A percentile compares a stretch with the other conserved stretches of the same genome.
Conservation (phyloP, 108 stramenopile genomes). For the Tribonema minus region DNA sequence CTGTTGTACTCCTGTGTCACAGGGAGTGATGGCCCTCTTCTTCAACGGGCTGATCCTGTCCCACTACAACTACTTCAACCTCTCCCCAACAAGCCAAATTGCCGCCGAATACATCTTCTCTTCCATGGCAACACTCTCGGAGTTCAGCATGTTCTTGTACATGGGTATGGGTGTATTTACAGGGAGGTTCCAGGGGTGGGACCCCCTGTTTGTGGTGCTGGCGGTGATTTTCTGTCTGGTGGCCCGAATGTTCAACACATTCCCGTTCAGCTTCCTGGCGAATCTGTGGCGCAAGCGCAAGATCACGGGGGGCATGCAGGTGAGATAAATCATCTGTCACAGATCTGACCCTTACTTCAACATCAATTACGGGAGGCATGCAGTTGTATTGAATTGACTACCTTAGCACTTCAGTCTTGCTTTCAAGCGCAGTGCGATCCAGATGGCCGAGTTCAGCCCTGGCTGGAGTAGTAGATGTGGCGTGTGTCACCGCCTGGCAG, state of each 20-base stretch:
- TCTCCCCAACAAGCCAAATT: constrained; percentile 70
- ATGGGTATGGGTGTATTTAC: constrained; percentile 96
- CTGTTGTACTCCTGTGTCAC: too few species aligned
- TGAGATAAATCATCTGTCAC: too few species aligned
- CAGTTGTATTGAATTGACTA: too few species aligned
- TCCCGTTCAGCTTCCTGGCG: constrained; percentile 77
- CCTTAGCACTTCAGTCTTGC: too few species aligned
- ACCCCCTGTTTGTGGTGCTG: constrained; percentile 65
- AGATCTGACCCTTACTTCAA: too few species aligned
- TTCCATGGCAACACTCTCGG: constrained; percentile 78
- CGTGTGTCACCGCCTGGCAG: too few species aligned
- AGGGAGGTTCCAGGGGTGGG: constrained; percentile 69
- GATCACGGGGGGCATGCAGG: constrained; percentile 70
- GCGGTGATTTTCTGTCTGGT: constrained; percentile 76
- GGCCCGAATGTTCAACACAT: constrained; percentile 78
- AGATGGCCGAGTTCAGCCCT: too few species aligned
- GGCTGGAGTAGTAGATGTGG: too few species aligned
- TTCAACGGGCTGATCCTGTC: constrained; percentile 83
- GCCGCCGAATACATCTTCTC: constrained; percentile 88
- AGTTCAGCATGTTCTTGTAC: constrained; percentile 89
- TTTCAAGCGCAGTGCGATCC: too few species aligned
- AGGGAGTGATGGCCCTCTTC: constrained; percentile 95
- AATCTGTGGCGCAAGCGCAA: constrained; percentile 64
- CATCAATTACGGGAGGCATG: too few species aligned
- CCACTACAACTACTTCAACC: constrained; percentile 93